phyloP scores from a whole-genome alignment of 1,139 yeast species.

The Protomyces inouyei region DNA sequence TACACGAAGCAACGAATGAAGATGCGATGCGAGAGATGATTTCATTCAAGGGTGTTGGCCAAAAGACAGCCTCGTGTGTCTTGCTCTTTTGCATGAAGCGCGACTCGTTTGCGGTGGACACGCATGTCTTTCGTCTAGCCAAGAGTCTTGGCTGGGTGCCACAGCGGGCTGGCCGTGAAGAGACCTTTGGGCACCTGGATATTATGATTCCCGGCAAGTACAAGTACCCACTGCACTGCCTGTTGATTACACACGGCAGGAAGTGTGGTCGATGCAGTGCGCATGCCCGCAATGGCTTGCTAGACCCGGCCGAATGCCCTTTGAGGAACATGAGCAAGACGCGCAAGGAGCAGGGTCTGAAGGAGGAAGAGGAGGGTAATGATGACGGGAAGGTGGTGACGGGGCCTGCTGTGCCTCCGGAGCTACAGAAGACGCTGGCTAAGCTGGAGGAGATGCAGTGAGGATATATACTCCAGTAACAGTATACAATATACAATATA shows the following conservation, averaged over 20 bases:
- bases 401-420: background rate
- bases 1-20: conserved; percentile 16
- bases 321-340: conserved; percentile 14
- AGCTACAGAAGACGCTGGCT: conserved; percentile 24
- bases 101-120: conserved; percentile 27
- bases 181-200: conserved; percentile 24
- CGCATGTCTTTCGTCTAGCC: conserved; percentile 26
- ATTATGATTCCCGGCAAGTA: conserved; percentile 19
- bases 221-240: conserved; percentile 24
- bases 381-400: conserved; percentile 1
- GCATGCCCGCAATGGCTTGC: conserved; percentile 13
- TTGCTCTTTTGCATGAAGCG: conserved; percentile 25
- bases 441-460: conserved; percentile 11
- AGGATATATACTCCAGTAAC: no score
- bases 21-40: conserved; percentile 26
- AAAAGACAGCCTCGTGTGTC: conserved; percentile 27
- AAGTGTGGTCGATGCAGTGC: conserved; percentile 23
- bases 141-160: conserved; percentile 26
- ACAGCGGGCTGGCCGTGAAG: conserved; percentile 16
- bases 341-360: conserved; percentile 20
- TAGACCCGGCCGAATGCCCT: conserved; percentile 12
- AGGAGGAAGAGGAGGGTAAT: background rate
- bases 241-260: conserved; percentile 23
- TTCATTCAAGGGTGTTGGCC: conserved; percentile 26
- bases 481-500: no score